Conservation (phyloP, 805 yeast genomes). For the Metschnikowia sp. region DNA sequence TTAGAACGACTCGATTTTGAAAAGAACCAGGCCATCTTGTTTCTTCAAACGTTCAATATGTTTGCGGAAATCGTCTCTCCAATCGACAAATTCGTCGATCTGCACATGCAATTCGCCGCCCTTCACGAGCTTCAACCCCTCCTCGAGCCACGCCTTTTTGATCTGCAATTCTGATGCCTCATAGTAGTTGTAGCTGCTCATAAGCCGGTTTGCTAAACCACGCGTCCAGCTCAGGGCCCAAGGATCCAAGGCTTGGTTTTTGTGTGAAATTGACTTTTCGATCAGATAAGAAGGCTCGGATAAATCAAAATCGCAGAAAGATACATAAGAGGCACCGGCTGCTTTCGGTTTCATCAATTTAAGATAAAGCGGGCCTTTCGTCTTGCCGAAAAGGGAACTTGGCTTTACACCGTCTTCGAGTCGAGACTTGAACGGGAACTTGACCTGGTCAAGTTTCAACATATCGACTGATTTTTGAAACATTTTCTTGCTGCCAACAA, state of each 20-base stretch:
- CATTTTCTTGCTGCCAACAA: conserved; percentile 37
- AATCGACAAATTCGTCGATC: conserved; percentile 32
- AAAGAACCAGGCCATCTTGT: conserved; percentile 33
- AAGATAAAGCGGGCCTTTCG: conserved; percentile 30
- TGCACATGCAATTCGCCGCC: conserved; percentile 28
- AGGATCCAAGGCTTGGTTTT: conserved; percentile 24
- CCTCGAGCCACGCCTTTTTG: conserved; percentile 30
- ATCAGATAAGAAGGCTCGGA: conserved; percentile 33
- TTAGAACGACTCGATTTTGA: conserved; percentile 37
- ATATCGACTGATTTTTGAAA: conserved; percentile 31
- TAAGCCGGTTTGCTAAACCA: conserved; percentile 27
- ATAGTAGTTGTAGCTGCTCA: conserved; percentile 32
- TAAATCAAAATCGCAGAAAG: conserved; percentile 31
- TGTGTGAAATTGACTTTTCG: conserved; percentile 24
- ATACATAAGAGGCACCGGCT: conserved; percentile 29
- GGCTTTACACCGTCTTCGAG: conserved; percentile 11
- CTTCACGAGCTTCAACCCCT: conserved; percentile 28
- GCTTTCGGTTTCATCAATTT: conserved; percentile 38
- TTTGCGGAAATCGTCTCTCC: conserved; percentile 36
- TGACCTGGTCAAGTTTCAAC: conserved; percentile 26
- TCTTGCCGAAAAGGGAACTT: conserved; percentile 22
- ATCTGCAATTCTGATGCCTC: conserved; percentile 29
- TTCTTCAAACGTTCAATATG: conserved; percentile 24
- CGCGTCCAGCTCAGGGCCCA: conserved; percentile 37
- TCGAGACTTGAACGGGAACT: conserved; percentile 26